These are phyloP conservation scores for Verticillium nubilum DNA, from an alignment of 2,329 filamentous ascomycete species.

Conservation along the genomic window DNA sequence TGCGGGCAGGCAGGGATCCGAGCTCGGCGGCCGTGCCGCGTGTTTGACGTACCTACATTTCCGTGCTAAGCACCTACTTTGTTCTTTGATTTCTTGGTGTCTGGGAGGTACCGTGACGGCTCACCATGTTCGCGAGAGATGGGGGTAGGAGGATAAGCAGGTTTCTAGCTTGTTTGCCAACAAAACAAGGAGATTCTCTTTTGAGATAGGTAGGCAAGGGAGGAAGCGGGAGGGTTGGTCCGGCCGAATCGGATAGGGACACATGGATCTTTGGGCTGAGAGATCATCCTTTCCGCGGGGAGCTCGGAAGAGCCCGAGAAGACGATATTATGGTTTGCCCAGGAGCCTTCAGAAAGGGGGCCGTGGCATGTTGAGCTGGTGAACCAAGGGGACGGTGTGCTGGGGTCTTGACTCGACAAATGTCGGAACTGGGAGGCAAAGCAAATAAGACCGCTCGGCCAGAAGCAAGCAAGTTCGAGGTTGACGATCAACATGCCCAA, in stretches of 20 bases:
- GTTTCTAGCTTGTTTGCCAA: not conserved
- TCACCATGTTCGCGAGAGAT: not conserved
- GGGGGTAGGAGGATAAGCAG: not conserved
- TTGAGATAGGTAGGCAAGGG: not conserved
- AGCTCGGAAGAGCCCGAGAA: not conserved
- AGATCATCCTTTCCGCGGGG: not conserved
- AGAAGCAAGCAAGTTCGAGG: not conserved
- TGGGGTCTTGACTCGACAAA: not conserved
- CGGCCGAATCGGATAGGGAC: slow-evolving; percentile 11
- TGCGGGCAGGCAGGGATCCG: not conserved
- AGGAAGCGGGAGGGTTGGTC: not conserved
- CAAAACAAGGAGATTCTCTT: not conserved
- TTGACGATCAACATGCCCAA: not conserved
- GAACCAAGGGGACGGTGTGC: not conserved
- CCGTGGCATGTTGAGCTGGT: not conserved
- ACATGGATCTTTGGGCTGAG: slow-evolving; percentile 5
- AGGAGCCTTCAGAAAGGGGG: not conserved
- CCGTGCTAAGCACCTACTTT: not conserved
- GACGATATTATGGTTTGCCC: not conserved
- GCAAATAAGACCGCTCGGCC: not conserved
- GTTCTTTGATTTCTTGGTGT: not conserved
- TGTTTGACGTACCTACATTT: not conserved
- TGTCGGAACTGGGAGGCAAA: not conserved
- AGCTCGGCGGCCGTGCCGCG: not conserved
- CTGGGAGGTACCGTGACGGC: too few species aligned